These are phyloP conservation scores for Metschnikowia continentalis DNA, from an alignment of 805 yeast genomes.

Conservation along the genomic window DNA sequence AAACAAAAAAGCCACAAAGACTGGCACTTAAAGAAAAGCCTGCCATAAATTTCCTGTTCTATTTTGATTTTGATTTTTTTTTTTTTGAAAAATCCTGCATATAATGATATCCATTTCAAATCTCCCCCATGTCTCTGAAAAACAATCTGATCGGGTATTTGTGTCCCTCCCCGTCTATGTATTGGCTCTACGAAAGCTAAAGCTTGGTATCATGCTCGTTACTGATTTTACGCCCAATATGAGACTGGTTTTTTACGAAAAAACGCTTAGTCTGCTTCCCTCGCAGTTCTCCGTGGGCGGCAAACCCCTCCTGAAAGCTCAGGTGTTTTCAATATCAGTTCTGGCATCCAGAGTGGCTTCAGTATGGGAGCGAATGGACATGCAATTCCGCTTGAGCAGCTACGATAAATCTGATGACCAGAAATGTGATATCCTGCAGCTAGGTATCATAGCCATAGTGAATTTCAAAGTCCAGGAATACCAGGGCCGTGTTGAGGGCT, in stretches of 20 bases:
- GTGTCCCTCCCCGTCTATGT: conserved; percentile 13
- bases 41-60: not conserved
- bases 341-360: not conserved
- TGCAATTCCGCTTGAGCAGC: not conserved
- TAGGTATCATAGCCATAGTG: conserved; percentile 6
- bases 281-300: conserved; percentile 5
- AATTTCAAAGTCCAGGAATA: conserved; percentile 6
- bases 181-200: conserved; percentile 9
- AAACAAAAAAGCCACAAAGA: too few species aligned
- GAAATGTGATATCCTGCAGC: conserved; percentile 5
- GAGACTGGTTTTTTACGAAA: conserved; percentile 7
- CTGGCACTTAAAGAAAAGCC: not conserved
- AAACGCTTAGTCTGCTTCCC: conserved; percentile 4
- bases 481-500: conserved; percentile 11
- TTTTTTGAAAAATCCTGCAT: not conserved
- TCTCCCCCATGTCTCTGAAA: not conserved
- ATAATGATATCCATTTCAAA: not conserved
- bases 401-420: not conserved
- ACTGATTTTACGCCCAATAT: conserved; percentile 16
- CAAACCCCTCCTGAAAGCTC: not conserved
- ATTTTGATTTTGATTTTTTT: not conserved
- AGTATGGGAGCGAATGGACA: conserved; percentile 6
- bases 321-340: conserved; percentile 11
- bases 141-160: not conserved
- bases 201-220: conserved; percentile 12